Evolutionary conservation across 2,329 filamentous ascomycete genomes (phyloP).

Genomic region (Drechslera avenae): DNA sequence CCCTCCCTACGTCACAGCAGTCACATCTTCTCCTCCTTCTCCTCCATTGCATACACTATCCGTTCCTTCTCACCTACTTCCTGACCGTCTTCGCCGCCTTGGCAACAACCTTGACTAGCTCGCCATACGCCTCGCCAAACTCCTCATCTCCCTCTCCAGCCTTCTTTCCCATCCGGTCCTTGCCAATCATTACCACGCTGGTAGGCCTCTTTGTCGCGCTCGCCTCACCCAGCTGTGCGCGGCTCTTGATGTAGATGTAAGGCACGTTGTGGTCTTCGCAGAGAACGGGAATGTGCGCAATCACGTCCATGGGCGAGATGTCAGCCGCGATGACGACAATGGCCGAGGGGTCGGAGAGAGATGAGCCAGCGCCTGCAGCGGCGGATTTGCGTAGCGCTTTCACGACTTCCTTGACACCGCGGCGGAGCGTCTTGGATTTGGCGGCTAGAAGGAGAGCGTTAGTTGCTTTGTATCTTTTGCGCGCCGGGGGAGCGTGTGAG

Average conservation of each 20-base stretch:
- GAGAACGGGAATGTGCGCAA: conserved; percentile 94
- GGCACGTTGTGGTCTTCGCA: conserved; percentile 98
- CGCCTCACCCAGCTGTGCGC: conserved; percentile 90
- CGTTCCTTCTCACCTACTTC: conserved; percentile 46
- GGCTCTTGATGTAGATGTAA: conserved; percentile 91
- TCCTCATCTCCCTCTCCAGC: conserved; percentile 54
- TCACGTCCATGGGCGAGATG: conserved; percentile 98
- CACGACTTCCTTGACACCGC: conserved; percentile 98
- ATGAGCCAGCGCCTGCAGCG: conserved; percentile 66
- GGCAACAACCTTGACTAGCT: conserved; percentile 63
- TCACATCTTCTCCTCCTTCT: no score
- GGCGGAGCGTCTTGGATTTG: conserved; percentile 93
- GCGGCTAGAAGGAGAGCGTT: conserved; percentile 66
- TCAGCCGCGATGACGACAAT: conserved; percentile 94
- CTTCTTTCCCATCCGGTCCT: conserved; percentile 56
- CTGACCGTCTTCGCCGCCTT: conserved; percentile 64
- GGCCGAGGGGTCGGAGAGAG: conserved; percentile 63
- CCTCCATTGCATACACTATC: conserved; percentile 1
- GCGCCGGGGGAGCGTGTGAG: conserved; percentile 8
- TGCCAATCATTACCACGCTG: conserved; percentile 85
- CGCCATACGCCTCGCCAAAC: conserved; percentile 60
- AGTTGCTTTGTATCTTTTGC: background rate
- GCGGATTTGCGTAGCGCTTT: conserved; percentile 94
- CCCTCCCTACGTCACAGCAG: no score
- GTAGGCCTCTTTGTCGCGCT: conserved; percentile 96